Conservation (phyloP, 2,329 filamentous ascomycete species). For the Xylariaceae sp. region DNA sequence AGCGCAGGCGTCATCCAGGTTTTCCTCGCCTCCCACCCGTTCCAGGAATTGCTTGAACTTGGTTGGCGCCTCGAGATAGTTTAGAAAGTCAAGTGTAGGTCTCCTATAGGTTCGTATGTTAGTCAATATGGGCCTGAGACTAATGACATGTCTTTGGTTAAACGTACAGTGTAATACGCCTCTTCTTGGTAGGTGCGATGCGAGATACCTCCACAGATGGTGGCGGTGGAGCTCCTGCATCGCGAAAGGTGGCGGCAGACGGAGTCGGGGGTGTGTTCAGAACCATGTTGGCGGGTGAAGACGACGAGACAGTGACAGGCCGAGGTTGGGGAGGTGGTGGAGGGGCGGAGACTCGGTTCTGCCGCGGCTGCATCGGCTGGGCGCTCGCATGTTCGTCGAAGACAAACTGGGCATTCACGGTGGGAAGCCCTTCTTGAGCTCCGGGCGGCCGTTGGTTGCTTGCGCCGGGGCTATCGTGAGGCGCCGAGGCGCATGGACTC, state of each 20-base stretch:
- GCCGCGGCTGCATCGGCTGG: slow-evolving; percentile 6
- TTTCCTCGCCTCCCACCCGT: slow-evolving; percentile 15
- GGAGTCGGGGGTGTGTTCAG: slow-evolving; percentile 28
- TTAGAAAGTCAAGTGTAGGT: slow-evolving; percentile 18
- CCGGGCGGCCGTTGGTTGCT: slow-evolving; percentile 29
- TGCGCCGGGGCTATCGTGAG: slow-evolving; percentile 35
- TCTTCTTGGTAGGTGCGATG: slow-evolving; percentile 26
- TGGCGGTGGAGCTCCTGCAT: slow-evolving; percentile 6
- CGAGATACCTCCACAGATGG: neutral
- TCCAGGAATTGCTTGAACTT: slow-evolving; percentile 14
- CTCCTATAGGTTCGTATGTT: slow-evolving; percentile 14
- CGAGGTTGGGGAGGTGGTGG: slow-evolving; percentile 9
- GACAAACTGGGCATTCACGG: slow-evolving; percentile 30
- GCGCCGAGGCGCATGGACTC: slow-evolving; percentile 42
- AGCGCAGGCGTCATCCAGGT: slow-evolving; percentile 37
- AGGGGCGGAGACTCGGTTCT: slow-evolving; percentile 14
- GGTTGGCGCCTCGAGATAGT: slow-evolving; percentile 10
- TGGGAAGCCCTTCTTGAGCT: slow-evolving; percentile 20
- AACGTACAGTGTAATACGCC: slow-evolving; percentile 21
- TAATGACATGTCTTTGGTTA: no score
- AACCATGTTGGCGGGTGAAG: slow-evolving; percentile 19
- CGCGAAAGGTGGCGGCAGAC: slow-evolving; percentile 9
- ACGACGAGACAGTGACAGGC: slow-evolving; percentile 2
- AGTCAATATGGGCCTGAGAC: neutral
- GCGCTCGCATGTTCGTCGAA: slow-evolving; percentile 14